These are phyloP conservation scores for Cardamine resedifolia DNA, from an alignment of 345 rosid genomes.

Conservation along the genomic window DNA sequence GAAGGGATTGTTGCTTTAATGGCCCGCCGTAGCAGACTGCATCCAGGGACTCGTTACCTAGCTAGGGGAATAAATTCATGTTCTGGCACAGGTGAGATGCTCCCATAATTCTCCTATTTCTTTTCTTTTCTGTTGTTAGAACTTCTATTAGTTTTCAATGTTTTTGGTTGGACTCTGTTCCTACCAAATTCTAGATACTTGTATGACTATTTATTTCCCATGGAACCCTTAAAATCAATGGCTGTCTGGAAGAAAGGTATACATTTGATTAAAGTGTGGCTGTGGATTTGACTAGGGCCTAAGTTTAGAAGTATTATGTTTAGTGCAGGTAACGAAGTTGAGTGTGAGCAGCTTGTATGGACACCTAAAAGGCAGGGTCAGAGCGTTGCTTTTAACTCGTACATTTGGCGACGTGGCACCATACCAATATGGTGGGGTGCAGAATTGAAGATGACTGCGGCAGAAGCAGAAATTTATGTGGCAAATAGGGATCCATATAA, in stretches of 20 bases:
- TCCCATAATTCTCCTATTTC: slow-evolving; percentile 14
- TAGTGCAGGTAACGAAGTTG: slow-evolving; percentile 93
- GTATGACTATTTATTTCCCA: slow-evolving; percentile 1
- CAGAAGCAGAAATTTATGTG: slow-evolving; percentile 97
- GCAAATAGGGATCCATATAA: slow-evolving; percentile 83
- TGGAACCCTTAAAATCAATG: slow-evolving; percentile 16
- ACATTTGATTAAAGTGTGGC: slow-evolving; percentile 3
- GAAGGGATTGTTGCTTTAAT: slow-evolving; percentile 90
- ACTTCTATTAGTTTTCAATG: slow-evolving; percentile 3
- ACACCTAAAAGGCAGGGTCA: slow-evolving; percentile 71
- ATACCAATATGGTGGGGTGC: slow-evolving; percentile 99
- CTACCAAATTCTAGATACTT: slow-evolving; percentile 7
- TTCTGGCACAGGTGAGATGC: slow-evolving; percentile 80
- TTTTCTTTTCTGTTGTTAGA: neutral
- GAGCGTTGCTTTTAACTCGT: slow-evolving; percentile 80
- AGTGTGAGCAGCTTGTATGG: slow-evolving; percentile 98
- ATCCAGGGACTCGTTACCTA: slow-evolving; percentile 98
- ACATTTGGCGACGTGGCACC: slow-evolving; percentile 95
- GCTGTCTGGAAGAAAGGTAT: slow-evolving; percentile 1
- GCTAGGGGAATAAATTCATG: slow-evolving; percentile 99
- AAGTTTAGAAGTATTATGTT: slow-evolving; percentile 37
- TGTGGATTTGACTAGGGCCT: slow-evolving; percentile 34
- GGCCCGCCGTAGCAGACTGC: slow-evolving; percentile 97
- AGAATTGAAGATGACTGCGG: slow-evolving; percentile 83
- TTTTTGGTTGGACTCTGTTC: slow-evolving; percentile 9